Base-by-base conservation (phyloP, 345 rosid genomes). In the Murraya paniculata region DNA sequence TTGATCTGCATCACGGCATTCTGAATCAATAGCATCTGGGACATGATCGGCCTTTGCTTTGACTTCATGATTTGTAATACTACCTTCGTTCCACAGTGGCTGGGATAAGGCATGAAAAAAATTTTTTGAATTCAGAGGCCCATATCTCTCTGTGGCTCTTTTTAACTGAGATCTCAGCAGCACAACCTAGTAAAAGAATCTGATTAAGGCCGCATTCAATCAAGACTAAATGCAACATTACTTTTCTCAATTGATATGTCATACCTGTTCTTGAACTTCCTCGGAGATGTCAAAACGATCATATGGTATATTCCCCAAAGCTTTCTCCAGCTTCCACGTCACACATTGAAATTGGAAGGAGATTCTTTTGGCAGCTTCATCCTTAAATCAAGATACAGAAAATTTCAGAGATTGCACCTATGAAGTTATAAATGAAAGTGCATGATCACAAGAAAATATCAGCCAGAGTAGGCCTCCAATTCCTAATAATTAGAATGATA, bases 251-350 rank as follows among this genome's bases (percentile, higher is more conserved):
- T 28, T 36, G 19, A 61, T 27, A n/a, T 22, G 9, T 31, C 7
- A 28, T 81, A 94, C 98, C 97, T 94, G 97, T 79, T 96, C 97
- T 10, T 83, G 89, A 41, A 96, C 94, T 83, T 94, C 98, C 78
- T 87, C 94, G 8, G 99, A 91, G 87, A 96, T 90, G 65, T 90
- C 88, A 65, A 91, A 89, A 31, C 74, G 89, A 80, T 90, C 88
- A 73, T 86, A 92, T 5, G 98, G 97, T 67, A 94, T 41, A 48
- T 80, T 81, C 24, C 85, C 84, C 83, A 94, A 89, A 35, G 93
- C 94, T 82, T 89, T 94, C 89, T 90, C 97, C 83, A 94, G 80
- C 81, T 94, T 91, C 93, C 92, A 87, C 0, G 97, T 91, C 81
- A 94, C 94, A 41, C 92, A 89, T 53, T 90, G 98, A 79, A 96